phyloP scores from a whole-genome alignment of 164 flowering plant genomes.

The Sextonia rubra region DNA sequence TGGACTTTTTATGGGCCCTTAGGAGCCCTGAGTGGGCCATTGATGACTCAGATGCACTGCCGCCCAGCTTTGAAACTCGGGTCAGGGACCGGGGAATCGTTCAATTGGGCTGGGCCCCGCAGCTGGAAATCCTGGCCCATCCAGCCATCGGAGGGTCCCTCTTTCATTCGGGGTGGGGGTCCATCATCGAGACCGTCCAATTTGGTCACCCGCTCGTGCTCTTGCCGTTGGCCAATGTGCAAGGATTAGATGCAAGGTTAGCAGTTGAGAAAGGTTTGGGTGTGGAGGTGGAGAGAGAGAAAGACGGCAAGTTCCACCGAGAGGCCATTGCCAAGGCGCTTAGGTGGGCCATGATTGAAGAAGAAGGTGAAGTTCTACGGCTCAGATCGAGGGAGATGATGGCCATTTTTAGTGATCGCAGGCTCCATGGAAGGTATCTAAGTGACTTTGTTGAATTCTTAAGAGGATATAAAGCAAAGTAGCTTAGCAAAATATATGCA shows the following conservation, averaged over 20 bases:
- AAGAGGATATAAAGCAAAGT: background rate
- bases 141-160: conserved; percentile 34
- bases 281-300: conserved; percentile 19
- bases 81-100: conserved; percentile 31
- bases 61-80: conserved; percentile 31
- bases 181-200: conserved; percentile 27
- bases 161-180: conserved; percentile 37
- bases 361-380: conserved; percentile 16
- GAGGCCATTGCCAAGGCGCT: conserved; percentile 17
- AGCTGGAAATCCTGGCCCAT: conserved; percentile 30
- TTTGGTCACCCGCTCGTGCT: conserved; percentile 25
- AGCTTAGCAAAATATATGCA: background rate
- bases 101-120: conserved; percentile 35
- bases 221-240: conserved; percentile 21
- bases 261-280: conserved; percentile 29
- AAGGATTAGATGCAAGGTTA: conserved; percentile 23
- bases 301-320: conserved; percentile 25
- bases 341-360: conserved; percentile 17
- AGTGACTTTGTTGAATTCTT: conserved; percentile 15
- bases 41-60: conserved; percentile 19
- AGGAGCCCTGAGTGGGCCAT: conserved; percentile 17
- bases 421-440: conserved; percentile 13
- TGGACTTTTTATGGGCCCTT: conserved; percentile 58
- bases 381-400: conserved; percentile 20
- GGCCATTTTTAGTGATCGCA: conserved; percentile 21